Base-by-base conservation (phyloP, 2,329 filamentous ascomycete genomes). In the Thermothelomyces thermophilus region DNA sequence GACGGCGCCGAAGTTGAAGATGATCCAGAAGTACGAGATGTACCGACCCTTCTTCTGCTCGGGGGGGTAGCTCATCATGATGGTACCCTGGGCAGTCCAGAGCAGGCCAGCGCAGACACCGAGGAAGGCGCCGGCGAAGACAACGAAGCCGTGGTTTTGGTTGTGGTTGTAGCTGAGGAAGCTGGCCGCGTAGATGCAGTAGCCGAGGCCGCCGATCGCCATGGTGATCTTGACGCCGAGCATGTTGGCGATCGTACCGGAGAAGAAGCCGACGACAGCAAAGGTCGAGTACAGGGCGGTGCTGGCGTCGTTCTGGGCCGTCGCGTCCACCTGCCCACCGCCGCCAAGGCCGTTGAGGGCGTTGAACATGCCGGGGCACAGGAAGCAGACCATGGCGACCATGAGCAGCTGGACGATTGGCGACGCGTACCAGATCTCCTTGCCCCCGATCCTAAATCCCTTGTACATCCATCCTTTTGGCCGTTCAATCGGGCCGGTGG, bases 11-110 rank as follows among this genome's bases (percentile, higher is more conserved):
- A 90, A 68, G 69, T 95, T 95, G 76, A 95, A 96, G 62, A 96
- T 94, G 66, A 90, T 83, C 90, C 90, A 95, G 71, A 95, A 95
- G 72, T 82, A 83, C 53, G 86, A 86, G 66, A 95, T 95, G 67
- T 90, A 95, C 52, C 84, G 83, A 39, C 90, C 90, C 74, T 95
- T 95, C 56, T 81, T 79, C 30, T 80, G 68, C 69, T 95, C 90
- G 17, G 79, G 74, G 1, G 90, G 90, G 66, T 95, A 95, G 35
- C 86, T 83, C 81, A 95, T 91, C 84, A 91, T 90, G 63, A 91
- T 87, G 52, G 86, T 83, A 52, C 87, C 87, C 69, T 91, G 87
- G 1, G 85, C 87, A 30, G 84, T 84, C 87, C 87, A 93, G 33
- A 93, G 74, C 34, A 91, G 74, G 63, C 85, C 87, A 41, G 87